Evolutionary conservation across 192 early-diverging fungal species (phyloP).

Genomic region (Linnemannia schmuckeri): DNA sequence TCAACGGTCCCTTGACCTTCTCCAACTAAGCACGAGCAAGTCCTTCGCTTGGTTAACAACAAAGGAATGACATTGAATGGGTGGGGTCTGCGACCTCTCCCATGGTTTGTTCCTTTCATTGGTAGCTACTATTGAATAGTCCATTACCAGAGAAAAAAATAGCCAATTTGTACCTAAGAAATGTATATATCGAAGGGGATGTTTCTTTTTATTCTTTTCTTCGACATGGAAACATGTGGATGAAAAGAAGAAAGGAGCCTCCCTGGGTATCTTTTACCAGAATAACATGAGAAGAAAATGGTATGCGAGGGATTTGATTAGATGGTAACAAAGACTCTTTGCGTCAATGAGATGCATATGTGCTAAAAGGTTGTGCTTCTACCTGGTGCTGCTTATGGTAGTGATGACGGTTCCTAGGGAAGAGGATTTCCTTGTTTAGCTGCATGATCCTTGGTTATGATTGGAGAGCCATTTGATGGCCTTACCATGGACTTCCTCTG

Average conservation of each 20-base stretch:
- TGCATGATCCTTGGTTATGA: too few species aligned
- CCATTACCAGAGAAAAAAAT: constrained; percentile 1
- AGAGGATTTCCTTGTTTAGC: too few species aligned
- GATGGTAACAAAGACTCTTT: neutral
- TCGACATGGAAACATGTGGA: neutral
- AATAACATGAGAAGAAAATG: neutral
- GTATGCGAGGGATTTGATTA: neutral
- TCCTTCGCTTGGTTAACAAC: neutral
- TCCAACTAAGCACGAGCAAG: constrained; percentile 16
- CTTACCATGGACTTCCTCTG: too few species aligned
- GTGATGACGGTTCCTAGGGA: too few species aligned
- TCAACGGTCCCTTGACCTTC: constrained; percentile 50
- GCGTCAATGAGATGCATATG: too few species aligned
- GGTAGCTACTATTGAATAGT: constrained; percentile 11
- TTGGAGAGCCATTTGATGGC: too few species aligned
- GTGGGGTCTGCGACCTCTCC: neutral
- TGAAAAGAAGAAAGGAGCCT: neutral
- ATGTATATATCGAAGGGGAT: constrained; percentile 5
- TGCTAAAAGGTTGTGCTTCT: too few species aligned
- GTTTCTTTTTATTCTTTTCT: neutral
- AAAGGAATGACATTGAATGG: neutral
- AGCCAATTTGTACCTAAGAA: neutral
- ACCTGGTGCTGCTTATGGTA: too few species aligned
- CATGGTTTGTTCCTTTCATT: neutral
- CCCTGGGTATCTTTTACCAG: neutral